Conservation (phyloP, 305 asterid species). For the Fraxinus platypoda region DNA sequence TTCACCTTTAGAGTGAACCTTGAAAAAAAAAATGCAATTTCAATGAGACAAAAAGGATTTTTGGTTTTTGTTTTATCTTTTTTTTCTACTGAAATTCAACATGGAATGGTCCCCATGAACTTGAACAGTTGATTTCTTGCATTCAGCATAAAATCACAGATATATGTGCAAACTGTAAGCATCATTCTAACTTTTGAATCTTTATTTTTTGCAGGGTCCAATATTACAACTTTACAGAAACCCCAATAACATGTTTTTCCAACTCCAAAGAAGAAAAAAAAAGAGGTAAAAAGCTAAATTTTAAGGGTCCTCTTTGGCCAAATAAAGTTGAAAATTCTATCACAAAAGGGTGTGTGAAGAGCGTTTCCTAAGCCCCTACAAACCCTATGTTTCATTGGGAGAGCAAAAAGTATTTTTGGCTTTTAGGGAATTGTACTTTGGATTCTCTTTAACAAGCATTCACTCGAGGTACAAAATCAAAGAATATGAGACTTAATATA, state of each 20-base stretch:
- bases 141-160: constrained; percentile 46
- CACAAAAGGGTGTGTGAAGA: constrained; percentile 15
- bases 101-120: background rate
- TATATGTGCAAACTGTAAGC: constrained; percentile 24
- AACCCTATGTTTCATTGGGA: constrained; percentile 26
- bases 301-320: constrained; percentile 35
- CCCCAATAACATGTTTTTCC: constrained; percentile 39
- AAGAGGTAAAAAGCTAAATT: constrained; percentile 42
- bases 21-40: background rate
- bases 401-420: constrained; percentile 39
- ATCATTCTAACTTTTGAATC: constrained; percentile 61
- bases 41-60: background rate
- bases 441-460: constrained; percentile 42
- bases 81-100: background rate
- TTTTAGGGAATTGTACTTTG: constrained; percentile 43
- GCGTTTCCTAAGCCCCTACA: constrained; percentile 49
- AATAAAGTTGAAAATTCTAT: constrained; percentile 37
- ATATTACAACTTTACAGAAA: constrained; percentile 32
- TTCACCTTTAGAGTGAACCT: background rate
- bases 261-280: constrained; percentile 3
- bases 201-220: constrained; percentile 26
- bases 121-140: constrained; percentile 45
- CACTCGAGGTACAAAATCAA: background rate
- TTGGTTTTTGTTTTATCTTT: background rate
- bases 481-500: background rate